These are phyloP conservation scores for Leishmania major DNA, from an alignment of 208 protist genomes.

Conservation along the genomic window DNA sequence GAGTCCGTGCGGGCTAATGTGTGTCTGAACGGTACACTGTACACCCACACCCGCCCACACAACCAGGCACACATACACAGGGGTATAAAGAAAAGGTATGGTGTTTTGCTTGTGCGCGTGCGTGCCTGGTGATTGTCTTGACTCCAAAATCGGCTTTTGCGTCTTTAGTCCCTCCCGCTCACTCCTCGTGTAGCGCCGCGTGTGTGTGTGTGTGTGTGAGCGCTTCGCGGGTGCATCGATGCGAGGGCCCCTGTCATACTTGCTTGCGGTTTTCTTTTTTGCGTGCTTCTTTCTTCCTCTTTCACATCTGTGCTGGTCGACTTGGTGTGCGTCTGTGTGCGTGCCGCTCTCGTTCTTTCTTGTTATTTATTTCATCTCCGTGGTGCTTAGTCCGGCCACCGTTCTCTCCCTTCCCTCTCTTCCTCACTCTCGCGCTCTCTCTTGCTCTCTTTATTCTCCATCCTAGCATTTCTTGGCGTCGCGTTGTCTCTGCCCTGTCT, in stretches of 20 bases:
- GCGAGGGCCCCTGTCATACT: not conserved
- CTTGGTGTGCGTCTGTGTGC: not conserved
- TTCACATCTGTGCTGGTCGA: not conserved
- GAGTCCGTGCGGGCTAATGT: not conserved
- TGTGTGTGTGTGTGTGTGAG: not conserved
- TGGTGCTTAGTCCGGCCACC: not conserved
- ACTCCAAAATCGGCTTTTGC: not conserved
- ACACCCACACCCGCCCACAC: not conserved
- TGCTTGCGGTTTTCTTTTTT: not conserved
- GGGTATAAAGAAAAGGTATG: not conserved
- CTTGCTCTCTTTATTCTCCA: not conserved
- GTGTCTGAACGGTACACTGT: not conserved
- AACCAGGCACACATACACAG: not conserved
- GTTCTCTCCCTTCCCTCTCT: not conserved
- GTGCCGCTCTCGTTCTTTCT: not conserved
- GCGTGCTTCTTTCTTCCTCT: not conserved
- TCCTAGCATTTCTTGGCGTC: not conserved
- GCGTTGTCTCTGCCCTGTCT: not conserved
- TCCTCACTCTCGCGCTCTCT: not conserved
- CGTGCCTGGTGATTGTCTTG: not conserved
- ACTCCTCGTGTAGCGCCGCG: not conserved
- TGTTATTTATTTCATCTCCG: not conserved
- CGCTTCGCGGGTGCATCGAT: not conserved
- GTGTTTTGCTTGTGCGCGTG: not conserved
- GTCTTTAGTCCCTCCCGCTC: not conserved